Evolutionary conservation across 192 early-diverging fungal genomes (phyloP).

Genomic region (Coemansia sp.): DNA sequence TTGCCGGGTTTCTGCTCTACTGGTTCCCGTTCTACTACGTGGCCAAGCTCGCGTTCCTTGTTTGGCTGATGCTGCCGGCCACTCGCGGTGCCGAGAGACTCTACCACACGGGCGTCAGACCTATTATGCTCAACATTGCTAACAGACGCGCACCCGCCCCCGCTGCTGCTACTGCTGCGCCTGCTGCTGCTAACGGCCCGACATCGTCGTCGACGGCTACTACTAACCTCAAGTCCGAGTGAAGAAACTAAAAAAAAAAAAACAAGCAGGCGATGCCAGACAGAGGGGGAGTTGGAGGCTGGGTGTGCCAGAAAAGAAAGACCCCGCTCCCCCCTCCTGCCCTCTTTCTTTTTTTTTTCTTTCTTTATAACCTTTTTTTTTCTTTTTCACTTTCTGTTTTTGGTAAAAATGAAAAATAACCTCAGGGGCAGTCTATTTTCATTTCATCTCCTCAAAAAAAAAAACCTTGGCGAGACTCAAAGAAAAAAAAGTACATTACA

Average conservation of each 20-base stretch:
- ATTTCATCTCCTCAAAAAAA: constrained; percentile 3
- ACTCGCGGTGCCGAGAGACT: constrained; percentile 78
- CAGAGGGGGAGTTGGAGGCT: too few species aligned
- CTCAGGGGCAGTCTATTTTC: neutral
- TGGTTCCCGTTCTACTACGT: constrained; percentile 96
- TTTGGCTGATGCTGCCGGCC: constrained; percentile 81
- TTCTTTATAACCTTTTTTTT: constrained; percentile 1
- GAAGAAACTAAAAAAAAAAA: neutral
- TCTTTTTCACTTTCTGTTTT: neutral
- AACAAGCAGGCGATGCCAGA: neutral
- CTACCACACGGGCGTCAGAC: constrained; percentile 73
- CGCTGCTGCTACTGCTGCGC: neutral
- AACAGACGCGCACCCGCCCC: constrained; percentile 14
- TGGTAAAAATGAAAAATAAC: neutral
- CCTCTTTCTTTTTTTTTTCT: neutral
- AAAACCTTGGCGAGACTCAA: too few species aligned
- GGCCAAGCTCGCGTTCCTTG: constrained; percentile 85
- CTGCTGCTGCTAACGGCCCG: neutral
- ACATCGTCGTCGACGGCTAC: neutral
- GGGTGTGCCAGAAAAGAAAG: too few species aligned
- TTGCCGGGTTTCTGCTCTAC: constrained; percentile 84
- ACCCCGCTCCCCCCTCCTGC: neutral
- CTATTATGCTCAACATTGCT: constrained; percentile 61
- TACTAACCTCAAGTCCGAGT: constrained; percentile 2
- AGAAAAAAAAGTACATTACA: neutral